Percentiles rank a stretch among this genome's conserved stretches.
These are phyloP conservation scores for Effrenium voratum DNA, from an alignment of 73 alveolate species.

Conservation along the genomic window DNA sequence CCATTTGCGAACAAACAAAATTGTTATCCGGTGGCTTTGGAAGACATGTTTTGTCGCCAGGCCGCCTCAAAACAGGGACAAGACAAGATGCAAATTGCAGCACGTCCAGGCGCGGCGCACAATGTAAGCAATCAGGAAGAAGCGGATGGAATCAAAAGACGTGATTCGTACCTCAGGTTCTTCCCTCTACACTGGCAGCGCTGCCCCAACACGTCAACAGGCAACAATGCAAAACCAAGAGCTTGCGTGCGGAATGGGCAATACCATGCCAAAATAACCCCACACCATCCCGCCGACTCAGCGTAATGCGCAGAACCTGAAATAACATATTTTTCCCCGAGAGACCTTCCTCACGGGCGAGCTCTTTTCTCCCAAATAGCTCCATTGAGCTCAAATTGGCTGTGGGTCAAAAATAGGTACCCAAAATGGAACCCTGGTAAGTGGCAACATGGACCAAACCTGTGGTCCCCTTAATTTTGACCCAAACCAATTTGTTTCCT, in stretches of 20 bases:
- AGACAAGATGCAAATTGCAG: too few relatives aligned
- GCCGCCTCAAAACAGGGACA: too few relatives aligned
- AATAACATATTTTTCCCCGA: background rate
- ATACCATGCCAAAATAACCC: background rate
- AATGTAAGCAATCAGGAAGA: conserved; percentile 87
- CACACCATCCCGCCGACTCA: background rate
- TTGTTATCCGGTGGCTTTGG: too few relatives aligned
- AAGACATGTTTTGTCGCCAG: too few relatives aligned
- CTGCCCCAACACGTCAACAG: background rate
- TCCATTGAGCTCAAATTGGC: background rate
- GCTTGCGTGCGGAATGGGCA: background rate
- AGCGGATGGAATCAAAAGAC: conserved; percentile 70
- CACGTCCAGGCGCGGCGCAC: conserved; percentile 43
- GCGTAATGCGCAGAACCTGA: background rate
- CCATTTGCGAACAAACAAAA: too few relatives aligned
- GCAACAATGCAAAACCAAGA: background rate
- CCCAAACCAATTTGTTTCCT: background rate
- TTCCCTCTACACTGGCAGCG: too few relatives aligned
- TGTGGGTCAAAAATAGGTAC: background rate
- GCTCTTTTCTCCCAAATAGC: background rate
- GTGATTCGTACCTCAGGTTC: conserved; percentile 92
- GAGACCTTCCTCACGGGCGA: background rate
- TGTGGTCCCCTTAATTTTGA: background rate
- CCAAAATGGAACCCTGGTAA: background rate
- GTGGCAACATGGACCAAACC: background rate